phyloP scores from a whole-genome alignment of 495 filamentous ascomycete genomes.

The Penicillium pulvis region DNA sequence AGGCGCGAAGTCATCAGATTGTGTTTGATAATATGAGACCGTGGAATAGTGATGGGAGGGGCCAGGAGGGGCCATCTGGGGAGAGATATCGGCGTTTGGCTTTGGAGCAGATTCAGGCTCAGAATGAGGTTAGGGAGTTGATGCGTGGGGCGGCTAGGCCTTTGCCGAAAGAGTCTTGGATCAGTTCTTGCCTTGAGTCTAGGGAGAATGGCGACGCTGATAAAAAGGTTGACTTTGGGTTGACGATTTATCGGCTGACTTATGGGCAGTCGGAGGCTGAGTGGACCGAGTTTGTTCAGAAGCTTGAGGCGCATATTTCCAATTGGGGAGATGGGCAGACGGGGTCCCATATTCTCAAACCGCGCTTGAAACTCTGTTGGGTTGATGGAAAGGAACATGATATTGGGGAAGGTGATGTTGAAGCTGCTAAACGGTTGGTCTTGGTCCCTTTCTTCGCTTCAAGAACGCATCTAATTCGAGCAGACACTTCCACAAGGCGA shows the following conservation, averaged over 20 bases:
- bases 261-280: constrained; percentile 30
- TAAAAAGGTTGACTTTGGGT: constrained; percentile 12
- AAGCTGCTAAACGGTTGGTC: constrained; percentile 32
- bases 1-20: constrained; percentile 8
- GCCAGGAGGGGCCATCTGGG: not conserved
- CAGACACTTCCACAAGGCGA: not conserved
- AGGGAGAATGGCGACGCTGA: constrained; percentile 2
- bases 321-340: constrained; percentile 32
- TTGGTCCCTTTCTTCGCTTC: not conserved
- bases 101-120: constrained; percentile 18
- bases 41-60: not conserved
- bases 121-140: constrained; percentile 20
- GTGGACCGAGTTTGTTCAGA: constrained; percentile 27
- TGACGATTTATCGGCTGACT: constrained; percentile 36
- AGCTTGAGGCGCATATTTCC: constrained; percentile 27
- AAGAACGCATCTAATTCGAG: not conserved
- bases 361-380: constrained; percentile 34
- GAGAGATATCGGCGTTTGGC: constrained; percentile 10
- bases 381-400: constrained; percentile 31
- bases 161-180: constrained; percentile 23
- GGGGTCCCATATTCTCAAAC: constrained; percentile 24
- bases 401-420: constrained; percentile 30
- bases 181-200: constrained; percentile 2
- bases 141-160: constrained; percentile 21
- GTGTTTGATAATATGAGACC: not conserved